Conservation (phyloP, 441 rosid genomes). For the Flueggea neowawraea region DNA sequence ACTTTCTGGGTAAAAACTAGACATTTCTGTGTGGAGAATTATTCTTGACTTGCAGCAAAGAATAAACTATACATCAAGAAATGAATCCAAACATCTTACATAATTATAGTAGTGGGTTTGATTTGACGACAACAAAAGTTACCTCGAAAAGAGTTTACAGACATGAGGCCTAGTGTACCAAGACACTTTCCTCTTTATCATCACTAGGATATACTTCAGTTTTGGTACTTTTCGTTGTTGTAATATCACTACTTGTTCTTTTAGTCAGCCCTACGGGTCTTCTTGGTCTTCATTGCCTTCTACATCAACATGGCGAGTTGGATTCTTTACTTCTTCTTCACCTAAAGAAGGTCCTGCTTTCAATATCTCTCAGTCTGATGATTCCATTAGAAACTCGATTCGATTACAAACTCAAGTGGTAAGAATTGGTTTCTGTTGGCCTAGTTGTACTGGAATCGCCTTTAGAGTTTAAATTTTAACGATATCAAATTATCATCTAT, state of each 20-base stretch:
- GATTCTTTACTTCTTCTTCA: constrained; percentile 7
- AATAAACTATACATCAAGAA: too few species aligned
- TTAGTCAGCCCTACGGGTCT: constrained; percentile 7
- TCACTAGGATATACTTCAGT: constrained; percentile 13
- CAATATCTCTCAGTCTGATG: constrained; percentile 1
- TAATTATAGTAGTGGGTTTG: too few species aligned
- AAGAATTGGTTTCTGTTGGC: too few species aligned
- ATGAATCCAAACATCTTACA: too few species aligned
- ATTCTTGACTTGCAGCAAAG: too few species aligned
- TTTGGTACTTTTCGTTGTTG: constrained; percentile 9
- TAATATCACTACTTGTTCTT: constrained; percentile 12
- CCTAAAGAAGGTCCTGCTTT: neutral
- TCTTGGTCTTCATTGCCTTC: constrained; percentile 16
- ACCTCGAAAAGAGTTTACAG: neutral
- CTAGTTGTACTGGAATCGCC: too few species aligned
- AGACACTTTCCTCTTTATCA: neutral
- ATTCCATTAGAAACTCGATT: neutral
- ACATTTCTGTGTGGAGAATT: too few species aligned
- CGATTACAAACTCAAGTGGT: constrained; percentile 2
- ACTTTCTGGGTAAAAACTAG: too few species aligned
- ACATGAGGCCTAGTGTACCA: constrained; percentile 8
- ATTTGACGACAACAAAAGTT: too few species aligned
- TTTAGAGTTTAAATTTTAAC: too few species aligned
- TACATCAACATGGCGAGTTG: constrained; percentile 12
- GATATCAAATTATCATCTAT: too few species aligned